Evolutionary conservation across 202 grass and related monocot species (phyloP), one percentile per base, ranked within the genome.

Genomic region (Brachypodium distachyon): DNA sequence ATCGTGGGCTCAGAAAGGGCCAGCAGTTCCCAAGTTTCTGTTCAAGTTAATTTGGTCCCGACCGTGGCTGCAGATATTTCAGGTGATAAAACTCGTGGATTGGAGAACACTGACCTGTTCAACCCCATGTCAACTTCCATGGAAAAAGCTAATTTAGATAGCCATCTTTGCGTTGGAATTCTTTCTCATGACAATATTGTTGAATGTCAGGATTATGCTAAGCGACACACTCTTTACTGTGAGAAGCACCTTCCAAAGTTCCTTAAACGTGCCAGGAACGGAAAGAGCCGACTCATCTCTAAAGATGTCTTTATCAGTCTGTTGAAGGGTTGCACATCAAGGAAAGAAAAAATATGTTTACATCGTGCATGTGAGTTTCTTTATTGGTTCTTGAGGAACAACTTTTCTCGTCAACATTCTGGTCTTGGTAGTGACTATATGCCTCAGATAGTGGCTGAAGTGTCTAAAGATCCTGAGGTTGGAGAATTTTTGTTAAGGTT

Each of bases 221-320:
- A 85, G 76, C 80, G 84, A 40, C 90, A 95, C 72, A 90, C 88
- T 44, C 86, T 99, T 68, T 99, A 99, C 67, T 99, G 96, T 66
- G 89, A 99, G 67, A 96, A 83, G 55, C 96, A 99, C 77, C 73
- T 96, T 75, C 96, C 96, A 4, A 99, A 93, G 76, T 99, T 96
- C 81, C 90, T 99, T 61, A 99, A 96, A 89, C 87, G 96, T 65
- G 96, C 96, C 17, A 92, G 96, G 81, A 86, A 99, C 11, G 96
- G 96, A 61, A 94, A 92, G 53, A 99, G 90, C 84, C 89, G 96
- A 72, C 85, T 94, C 19, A 90, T 99, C 56, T 95, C 96, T 70
- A 99, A 99, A 84, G 96, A 99, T 87, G 79, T 99, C 22, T 95
- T 99, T 44, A 44, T 91, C 73, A 91, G 76, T 86, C 66, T 96